Evolutionary conservation across 2,329 filamentous ascomycete species (phyloP).

Genomic region (Colletotrichum zoysiae): DNA sequence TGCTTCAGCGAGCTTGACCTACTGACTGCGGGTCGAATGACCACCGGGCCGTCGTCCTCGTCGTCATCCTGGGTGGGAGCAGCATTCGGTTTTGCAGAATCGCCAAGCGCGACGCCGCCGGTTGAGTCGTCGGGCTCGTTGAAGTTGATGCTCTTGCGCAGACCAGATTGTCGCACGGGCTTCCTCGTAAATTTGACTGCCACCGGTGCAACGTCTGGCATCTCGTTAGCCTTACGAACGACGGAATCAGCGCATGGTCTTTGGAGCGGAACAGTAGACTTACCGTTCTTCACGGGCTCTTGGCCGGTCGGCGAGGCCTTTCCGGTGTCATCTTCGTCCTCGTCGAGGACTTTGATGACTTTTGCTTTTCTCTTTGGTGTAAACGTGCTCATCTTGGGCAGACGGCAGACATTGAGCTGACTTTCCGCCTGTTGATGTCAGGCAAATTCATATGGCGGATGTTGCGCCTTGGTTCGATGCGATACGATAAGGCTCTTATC

Average conservation of each 20-base stretch:
- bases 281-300: conserved; percentile 53
- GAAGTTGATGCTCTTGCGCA: conserved; percentile 68
- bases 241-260: conserved; percentile 46
- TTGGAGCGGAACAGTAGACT: conserved; percentile 45
- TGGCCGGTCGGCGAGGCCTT: conserved; percentile 43
- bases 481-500: conserved; percentile 57
- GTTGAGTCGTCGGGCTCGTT: conserved; percentile 50
- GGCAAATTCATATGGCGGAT: not conserved
- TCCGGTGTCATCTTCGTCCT: conserved; percentile 63
- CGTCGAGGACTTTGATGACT: conserved; percentile 79
- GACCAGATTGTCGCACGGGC: conserved; percentile 68
- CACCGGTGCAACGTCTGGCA: conserved; percentile 27
- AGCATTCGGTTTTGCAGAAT: conserved; percentile 38
- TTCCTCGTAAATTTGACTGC: conserved; percentile 55
- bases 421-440: conserved; percentile 3
- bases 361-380: conserved; percentile 76
- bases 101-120: conserved; percentile 19
- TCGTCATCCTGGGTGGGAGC: conserved; percentile 53
- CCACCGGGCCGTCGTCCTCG: conserved; percentile 61
- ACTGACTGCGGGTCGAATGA: conserved; percentile 62
- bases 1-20: conserved; percentile 65
- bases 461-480: not conserved
- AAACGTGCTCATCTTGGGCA: conserved; percentile 65
- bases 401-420: not conserved
- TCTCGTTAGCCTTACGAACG: conserved; percentile 41